A percentile compares a stretch with the other conserved stretches of the same genome.
Evolutionary conservation across 1,284 basidiomycete genomes (phyloP).

Genomic region (Agroathelia rolfsii): DNA sequence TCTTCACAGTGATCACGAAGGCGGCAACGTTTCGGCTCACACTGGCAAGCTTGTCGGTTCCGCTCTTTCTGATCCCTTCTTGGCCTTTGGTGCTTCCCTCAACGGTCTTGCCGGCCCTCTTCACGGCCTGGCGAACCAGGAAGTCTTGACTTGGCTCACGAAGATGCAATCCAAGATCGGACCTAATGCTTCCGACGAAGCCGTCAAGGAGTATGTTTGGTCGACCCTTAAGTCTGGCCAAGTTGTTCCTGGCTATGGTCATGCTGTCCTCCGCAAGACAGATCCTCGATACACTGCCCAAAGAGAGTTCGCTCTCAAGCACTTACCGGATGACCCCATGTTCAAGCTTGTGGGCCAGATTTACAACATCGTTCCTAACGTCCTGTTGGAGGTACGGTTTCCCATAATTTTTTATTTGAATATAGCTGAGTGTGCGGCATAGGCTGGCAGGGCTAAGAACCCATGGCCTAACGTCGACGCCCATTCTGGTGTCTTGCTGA

Average conservation of each 20-base stretch:
- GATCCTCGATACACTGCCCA: constrained; percentile 97
- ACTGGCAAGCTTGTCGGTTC: constrained; percentile 95
- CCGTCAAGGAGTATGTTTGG: constrained; percentile 91
- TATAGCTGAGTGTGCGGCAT: constrained; percentile 4
- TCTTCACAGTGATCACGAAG: constrained; percentile 80
- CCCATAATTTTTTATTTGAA: constrained; percentile 1
- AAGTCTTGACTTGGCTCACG: constrained; percentile 83
- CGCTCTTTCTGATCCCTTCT: constrained; percentile 96
- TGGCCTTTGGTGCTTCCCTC: constrained; percentile 86
- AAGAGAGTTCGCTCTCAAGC: constrained; percentile 88
- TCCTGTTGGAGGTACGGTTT: constrained; percentile 68
- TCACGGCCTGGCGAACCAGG: constrained; percentile 95
- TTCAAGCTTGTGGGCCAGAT: constrained; percentile 93
- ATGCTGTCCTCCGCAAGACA: constrained; percentile 94
- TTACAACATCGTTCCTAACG: constrained; percentile 87
- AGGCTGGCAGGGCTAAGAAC: constrained; percentile 91
- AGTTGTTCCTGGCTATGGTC: constrained; percentile 92
- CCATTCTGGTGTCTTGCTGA: constrained; percentile 90
- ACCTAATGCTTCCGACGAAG: constrained; percentile 71
- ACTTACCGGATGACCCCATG: constrained; percentile 77
- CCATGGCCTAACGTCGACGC: constrained; percentile 95
- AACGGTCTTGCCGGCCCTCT: constrained; percentile 97
- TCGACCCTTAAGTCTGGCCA: constrained; percentile 83
- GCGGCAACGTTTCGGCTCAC: constrained; percentile 97
- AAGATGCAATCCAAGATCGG: constrained; percentile 87